phyloP scores from a whole-genome alignment of 1,284 basidiomycete genomes.

The Naganishia sp. region DNA sequence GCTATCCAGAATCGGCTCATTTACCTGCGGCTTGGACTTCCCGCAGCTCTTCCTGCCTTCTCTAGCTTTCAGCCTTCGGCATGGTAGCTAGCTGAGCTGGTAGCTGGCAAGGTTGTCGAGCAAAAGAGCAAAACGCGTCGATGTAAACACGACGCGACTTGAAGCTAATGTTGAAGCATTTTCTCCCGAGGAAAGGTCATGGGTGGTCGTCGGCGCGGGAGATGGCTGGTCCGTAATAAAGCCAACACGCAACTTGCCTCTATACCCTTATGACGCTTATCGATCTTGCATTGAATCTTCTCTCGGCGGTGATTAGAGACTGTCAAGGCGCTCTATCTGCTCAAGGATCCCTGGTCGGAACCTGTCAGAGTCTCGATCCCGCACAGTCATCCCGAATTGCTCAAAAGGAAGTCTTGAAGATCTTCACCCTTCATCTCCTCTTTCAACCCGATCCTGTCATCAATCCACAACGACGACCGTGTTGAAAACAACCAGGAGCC shows the following conservation, averaged over 20 bases:
- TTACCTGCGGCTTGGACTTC: too few relatives aligned
- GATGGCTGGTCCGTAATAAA: slow-evolving; percentile 5
- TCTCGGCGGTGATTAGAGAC: slow-evolving; percentile 4
- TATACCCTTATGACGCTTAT: not conserved
- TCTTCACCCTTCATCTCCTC: not conserved
- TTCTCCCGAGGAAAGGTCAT: slow-evolving; percentile 5
- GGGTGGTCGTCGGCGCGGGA: not conserved
- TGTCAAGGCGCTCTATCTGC: slow-evolving; percentile 10
- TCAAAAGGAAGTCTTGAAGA: slow-evolving; percentile 2
- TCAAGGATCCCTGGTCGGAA: slow-evolving; percentile 26
- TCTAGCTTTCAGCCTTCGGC: too few relatives aligned
- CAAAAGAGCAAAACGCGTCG: not conserved
- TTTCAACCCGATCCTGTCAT: not conserved
- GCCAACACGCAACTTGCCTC: slow-evolving; percentile 1
- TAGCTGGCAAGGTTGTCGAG: too few relatives aligned
- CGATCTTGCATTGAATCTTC: not conserved
- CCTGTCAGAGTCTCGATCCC: slow-evolving; percentile 20
- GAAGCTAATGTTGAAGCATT: slow-evolving; percentile 10
- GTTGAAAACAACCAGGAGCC: not conserved
- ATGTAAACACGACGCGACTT: not conserved
- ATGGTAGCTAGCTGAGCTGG: too few relatives aligned
- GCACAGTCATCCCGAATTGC: slow-evolving; percentile 25
- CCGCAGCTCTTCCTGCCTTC: too few relatives aligned
- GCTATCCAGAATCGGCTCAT: too few relatives aligned
- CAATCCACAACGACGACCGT: not conserved